Conservation (phyloP, 2,329 filamentous ascomycete species). For the Peltaster fructicola region DNA sequence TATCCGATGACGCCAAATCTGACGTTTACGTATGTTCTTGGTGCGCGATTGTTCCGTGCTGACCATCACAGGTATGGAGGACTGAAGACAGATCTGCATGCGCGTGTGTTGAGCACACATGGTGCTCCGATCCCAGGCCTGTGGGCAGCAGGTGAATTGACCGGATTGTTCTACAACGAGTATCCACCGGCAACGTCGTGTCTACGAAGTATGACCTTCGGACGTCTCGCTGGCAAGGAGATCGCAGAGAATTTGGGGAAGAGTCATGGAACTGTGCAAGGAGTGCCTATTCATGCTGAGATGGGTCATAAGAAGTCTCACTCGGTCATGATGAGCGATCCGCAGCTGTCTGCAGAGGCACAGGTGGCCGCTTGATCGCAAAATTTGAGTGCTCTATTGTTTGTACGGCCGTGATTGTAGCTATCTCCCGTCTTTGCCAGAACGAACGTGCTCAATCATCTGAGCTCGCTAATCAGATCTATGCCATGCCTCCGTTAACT, state of each 20-base stretch:
- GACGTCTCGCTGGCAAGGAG: conserved; percentile 15
- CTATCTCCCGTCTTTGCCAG: too few relatives aligned
- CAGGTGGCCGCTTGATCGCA: too few relatives aligned
- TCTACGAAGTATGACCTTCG: conserved; percentile 18
- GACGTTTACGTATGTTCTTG: conserved; percentile 12
- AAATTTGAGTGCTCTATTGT: too few relatives aligned
- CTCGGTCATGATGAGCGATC: too few relatives aligned
- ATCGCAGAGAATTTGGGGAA: conserved; percentile 13
- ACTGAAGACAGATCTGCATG: conserved; percentile 23
- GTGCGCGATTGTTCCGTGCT: too few relatives aligned
- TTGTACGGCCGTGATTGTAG: too few relatives aligned
- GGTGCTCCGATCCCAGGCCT: conserved; percentile 22
- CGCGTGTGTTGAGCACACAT: conserved; percentile 22
- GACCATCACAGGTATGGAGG: conserved; percentile 22
- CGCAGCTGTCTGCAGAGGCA: too few relatives aligned
- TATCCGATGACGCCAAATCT: conserved; percentile 16
- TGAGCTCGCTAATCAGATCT: too few relatives aligned
- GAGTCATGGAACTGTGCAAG: too few relatives aligned
- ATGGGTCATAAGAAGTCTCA: too few relatives aligned
- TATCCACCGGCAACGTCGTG: conserved; percentile 20
- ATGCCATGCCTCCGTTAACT: conserved; percentile 31
- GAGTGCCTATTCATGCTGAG: too few relatives aligned
- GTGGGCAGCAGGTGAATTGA: conserved; percentile 20
- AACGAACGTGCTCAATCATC: too few relatives aligned
- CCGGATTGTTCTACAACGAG: conserved; percentile 20